Conservation (phyloP, 164 flowering plant genomes). For the Magnolia officinalis region DNA sequence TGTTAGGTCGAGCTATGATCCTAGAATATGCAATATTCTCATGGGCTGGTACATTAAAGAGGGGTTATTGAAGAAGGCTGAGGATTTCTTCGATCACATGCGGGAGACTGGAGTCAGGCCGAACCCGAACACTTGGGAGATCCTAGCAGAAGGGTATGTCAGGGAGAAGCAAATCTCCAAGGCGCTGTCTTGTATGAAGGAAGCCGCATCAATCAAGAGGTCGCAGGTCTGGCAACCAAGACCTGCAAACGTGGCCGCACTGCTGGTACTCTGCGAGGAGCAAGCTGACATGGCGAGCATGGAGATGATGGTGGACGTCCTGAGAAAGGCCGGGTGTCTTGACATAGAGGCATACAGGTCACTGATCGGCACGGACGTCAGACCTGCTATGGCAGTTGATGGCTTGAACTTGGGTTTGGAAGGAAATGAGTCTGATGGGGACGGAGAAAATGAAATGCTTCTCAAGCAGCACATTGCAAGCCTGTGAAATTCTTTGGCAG, state of each 20-base stretch:
- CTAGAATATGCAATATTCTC: conserved; percentile 66
- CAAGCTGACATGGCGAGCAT: conserved; percentile 15
- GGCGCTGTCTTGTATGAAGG: conserved; percentile 60
- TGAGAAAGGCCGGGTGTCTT: conserved; percentile 17
- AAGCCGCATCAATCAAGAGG: conserved; percentile 48
- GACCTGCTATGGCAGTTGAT: conserved; percentile 7
- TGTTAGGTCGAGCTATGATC: conserved; percentile 51
- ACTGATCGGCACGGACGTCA: conserved; percentile 2
- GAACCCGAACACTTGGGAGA: conserved; percentile 68
- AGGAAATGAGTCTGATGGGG: conserved; percentile 7
- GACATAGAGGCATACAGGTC: conserved; percentile 19
- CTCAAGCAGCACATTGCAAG: conserved; percentile 8
- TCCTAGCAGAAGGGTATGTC: conserved; percentile 60
- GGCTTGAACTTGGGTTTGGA: conserved; percentile 5
- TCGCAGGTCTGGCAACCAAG: conserved; percentile 60
- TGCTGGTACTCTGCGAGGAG: conserved; percentile 21
- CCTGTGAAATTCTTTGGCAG: conserved; percentile 6
- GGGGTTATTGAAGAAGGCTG: conserved; percentile 52
- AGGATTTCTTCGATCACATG: conserved; percentile 46
- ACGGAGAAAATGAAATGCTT: conserved; percentile 18
- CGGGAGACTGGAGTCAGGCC: conserved; percentile 66
- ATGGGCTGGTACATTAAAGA: conserved; percentile 54
- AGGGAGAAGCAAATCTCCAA: conserved; percentile 41
- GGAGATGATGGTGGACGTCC: conserved; percentile 19
- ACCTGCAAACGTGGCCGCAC: conserved; percentile 31